Evolutionary conservation across 2,329 filamentous ascomycete genomes (phyloP).

Genomic region (Teratosphaeria zuluensis): DNA sequence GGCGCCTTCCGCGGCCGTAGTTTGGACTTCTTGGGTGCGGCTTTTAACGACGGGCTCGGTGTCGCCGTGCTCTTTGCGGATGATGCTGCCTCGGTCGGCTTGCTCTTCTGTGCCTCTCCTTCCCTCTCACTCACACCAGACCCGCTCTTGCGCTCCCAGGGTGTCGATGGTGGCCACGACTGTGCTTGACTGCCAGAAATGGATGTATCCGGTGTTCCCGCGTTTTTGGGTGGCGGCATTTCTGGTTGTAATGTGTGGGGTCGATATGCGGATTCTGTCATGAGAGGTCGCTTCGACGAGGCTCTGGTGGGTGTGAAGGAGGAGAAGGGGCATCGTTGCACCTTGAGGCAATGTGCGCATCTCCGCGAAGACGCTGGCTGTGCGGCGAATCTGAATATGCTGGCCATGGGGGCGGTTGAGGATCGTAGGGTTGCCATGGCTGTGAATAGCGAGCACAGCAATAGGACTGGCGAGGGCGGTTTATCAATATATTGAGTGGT

Average conservation of each 20-base stretch:
- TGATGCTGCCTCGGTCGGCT: slow-evolving; percentile 26
- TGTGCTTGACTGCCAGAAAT: slow-evolving; percentile 45
- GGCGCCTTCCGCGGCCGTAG: slow-evolving; percentile 80
- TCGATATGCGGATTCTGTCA: slow-evolving; percentile 54
- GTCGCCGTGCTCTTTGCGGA: slow-evolving; percentile 23
- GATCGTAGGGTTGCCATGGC: slow-evolving; percentile 23
- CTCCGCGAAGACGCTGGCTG: slow-evolving; percentile 17
- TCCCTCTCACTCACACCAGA: slow-evolving; percentile 44
- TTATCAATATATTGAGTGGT: not conserved
- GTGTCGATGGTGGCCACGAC: slow-evolving; percentile 39
- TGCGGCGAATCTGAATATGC: slow-evolving; percentile 28
- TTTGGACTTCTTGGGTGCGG: slow-evolving; percentile 49
- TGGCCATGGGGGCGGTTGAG: slow-evolving; percentile 18
- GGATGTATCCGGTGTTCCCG: slow-evolving; percentile 50
- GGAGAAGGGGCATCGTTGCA: slow-evolving; percentile 34
- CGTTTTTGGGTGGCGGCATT: slow-evolving; percentile 49
- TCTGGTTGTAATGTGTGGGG: slow-evolving; percentile 49
- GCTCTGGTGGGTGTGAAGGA: slow-evolving; percentile 30
- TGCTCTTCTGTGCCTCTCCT: slow-evolving; percentile 57
- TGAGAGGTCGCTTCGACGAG: slow-evolving; percentile 51
- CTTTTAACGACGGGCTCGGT: slow-evolving; percentile 31
- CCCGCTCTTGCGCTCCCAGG: slow-evolving; percentile 26
- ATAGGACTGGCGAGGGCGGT: not conserved
- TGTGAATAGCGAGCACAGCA: not conserved
- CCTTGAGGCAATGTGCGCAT: slow-evolving; percentile 35